Base-by-base conservation (phyloP, 148 eudicot species). In the Linanthus parryae region DNA sequence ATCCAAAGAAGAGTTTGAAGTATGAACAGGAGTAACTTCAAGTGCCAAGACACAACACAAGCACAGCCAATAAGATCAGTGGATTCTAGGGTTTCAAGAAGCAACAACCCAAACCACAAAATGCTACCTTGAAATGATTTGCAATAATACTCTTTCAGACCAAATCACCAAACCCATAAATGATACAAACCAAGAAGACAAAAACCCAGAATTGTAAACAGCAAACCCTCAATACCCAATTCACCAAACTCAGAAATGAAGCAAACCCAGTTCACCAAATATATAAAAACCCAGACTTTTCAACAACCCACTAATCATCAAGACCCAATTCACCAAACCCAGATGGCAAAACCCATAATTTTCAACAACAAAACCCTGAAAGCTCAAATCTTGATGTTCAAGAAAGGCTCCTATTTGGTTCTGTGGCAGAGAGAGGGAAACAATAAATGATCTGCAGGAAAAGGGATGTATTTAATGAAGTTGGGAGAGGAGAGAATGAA, bases 261-360 rank as follows among this genome's bases (percentile, higher is more conserved):
- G 23, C 38, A 47, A 54, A 28, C 39, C 33, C 54, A 46, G 23
- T 45, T 45, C 26, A 54, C 28, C 52, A 40, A 15, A 47, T 34
- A 28, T 29, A 17, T 34, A 28, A 62, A 8, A 46, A 62, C 25
- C 12, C 34, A 56, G 19, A 58, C 6, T 18, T 4, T 40, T 40
- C 22, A 40, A 37, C n/a, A 2, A 20, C 19, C n/a, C n/a, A n/a
- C 3, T 41, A 23, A 38, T 38, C n/a, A n/a, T n/a, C n/a, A n/a
- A 41, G 17, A 41, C 42, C 42, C 45, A 19, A 41, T 41, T 17
- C 8, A 41, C 21, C 45, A 41, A 41, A 41, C 8, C 35, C 52
- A 26, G 8, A 23, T 11, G 34, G n/a, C n/a, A 24, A 47, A 62
- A 54, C 55, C 55, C 61, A 47, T 51, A 63, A 43, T 35, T 13